phyloP scores from a whole-genome alignment of 1,139 yeast species.

The Candida neerlandica region DNA sequence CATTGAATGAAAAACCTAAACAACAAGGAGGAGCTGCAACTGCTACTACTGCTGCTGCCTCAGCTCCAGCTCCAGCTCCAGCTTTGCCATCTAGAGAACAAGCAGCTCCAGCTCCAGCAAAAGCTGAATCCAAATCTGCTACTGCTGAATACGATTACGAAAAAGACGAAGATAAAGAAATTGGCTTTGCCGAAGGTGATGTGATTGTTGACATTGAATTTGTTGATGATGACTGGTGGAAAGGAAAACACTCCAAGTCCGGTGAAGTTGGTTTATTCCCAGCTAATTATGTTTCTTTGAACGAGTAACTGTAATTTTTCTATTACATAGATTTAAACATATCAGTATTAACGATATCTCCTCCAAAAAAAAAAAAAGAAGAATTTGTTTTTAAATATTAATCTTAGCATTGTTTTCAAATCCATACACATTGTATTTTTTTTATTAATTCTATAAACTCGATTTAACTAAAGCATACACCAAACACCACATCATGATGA shows the following conservation, averaged over 20 bases:
- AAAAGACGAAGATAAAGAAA: slow-evolving; percentile 82
- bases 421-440: not conserved
- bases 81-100: too few species aligned
- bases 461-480: slow-evolving; percentile 62
- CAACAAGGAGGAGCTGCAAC: slow-evolving; percentile 9
- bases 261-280: slow-evolving; percentile 91
- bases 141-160: slow-evolving; percentile 69
- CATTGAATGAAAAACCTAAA: slow-evolving; percentile 29
- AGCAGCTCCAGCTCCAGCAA: slow-evolving; percentile 23
- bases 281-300: slow-evolving; percentile 71
- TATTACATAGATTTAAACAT: not conserved
- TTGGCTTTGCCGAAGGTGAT: slow-evolving; percentile 82
- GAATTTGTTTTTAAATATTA: not conserved
- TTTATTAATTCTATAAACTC: slow-evolving; percentile 9
- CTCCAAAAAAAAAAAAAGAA: not conserved
- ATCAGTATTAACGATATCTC: not conserved
- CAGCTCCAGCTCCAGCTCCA: slow-evolving; percentile 19
- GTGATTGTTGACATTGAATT: slow-evolving; percentile 78
- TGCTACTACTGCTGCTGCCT: slow-evolving; percentile 4
- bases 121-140: slow-evolving; percentile 73
- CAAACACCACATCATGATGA: slow-evolving; percentile 83
- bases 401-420: not conserved
- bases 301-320: slow-evolving; percentile 18
- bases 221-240: slow-evolving; percentile 97
- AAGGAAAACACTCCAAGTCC: slow-evolving; percentile 63